Evolutionary conservation across 129 eudicot species (phyloP).

Genomic region (Escallonia rubra): DNA sequence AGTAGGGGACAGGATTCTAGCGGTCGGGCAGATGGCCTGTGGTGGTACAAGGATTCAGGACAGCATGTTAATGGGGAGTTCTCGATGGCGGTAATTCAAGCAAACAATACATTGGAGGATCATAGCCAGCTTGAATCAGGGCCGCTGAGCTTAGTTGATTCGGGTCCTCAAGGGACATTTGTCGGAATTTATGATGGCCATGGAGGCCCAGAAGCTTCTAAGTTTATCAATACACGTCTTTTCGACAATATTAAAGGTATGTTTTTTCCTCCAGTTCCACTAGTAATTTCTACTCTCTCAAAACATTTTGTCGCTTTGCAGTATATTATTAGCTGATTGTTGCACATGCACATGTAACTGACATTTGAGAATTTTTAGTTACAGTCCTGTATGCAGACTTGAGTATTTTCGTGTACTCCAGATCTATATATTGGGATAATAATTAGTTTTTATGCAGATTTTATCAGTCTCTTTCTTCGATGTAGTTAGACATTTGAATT

Average conservation of each 20-base stretch:
- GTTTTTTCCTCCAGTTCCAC: constrained; percentile 1
- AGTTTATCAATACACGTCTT: constrained; percentile 39
- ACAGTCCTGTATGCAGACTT: too few species aligned
- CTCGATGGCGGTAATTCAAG: constrained; percentile 77
- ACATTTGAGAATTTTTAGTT: too few species aligned
- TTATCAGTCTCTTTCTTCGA: too few species aligned
- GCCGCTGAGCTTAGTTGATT: constrained; percentile 39
- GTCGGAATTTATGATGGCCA: constrained; percentile 83
- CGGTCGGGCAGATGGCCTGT: constrained; percentile 49
- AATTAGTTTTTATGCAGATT: too few species aligned
- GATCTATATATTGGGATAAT: too few species aligned
- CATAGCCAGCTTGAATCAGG: constrained; percentile 78
- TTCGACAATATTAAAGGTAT: constrained; percentile 48
- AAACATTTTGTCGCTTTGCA: too few species aligned
- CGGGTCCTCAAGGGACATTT: constrained; percentile 68
- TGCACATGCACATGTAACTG: too few species aligned
- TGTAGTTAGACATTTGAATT: too few species aligned
- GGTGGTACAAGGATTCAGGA: constrained; percentile 70
- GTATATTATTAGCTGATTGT: too few species aligned
- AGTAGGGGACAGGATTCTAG: constrained; percentile 20
- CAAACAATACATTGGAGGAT: constrained; percentile 69
- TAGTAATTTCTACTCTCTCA: too few species aligned
- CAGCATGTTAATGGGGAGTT: constrained; percentile 63
- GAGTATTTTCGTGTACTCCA: too few species aligned
- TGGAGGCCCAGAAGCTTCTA: constrained; percentile 61